A percentile compares a stretch with the other conserved stretches of the same genome.
Evolutionary conservation across 2,329 filamentous ascomycete species (phyloP).

Genomic region (Sporothrix pallida): DNA sequence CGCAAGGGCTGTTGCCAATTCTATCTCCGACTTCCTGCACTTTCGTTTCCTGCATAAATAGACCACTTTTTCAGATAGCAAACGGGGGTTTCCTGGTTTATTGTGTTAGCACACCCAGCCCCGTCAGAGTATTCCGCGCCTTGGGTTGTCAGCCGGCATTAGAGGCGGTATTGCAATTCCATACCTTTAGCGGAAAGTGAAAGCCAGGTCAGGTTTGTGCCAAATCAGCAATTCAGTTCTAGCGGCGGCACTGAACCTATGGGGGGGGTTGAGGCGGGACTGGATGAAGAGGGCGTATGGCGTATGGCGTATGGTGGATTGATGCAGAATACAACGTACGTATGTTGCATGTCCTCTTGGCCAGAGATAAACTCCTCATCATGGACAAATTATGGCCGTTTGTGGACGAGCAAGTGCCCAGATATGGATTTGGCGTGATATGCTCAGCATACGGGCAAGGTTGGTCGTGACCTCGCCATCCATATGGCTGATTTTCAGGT

Average conservation of each 20-base stretch:
- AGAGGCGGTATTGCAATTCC: not conserved
- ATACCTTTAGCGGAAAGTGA: not conserved
- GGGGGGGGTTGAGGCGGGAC: not conserved
- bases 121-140: not conserved
- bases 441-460: not conserved
- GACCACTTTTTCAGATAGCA: not conserved
- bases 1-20: not conserved
- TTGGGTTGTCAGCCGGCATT: slow-evolving; percentile 9
- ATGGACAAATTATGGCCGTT: not conserved
- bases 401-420: not conserved
- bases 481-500: slow-evolving; percentile 36
- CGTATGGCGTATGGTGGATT: not conserved
- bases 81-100: slow-evolving; percentile 1
- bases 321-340: not conserved
- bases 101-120: no score
- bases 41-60: not conserved
- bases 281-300: not conserved
- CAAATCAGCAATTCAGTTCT: slow-evolving; percentile 4
- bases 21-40: not conserved
- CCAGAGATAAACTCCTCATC: not conserved
- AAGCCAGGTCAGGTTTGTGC: not conserved
- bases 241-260: not conserved
- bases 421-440: not conserved
- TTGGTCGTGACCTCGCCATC: not conserved
- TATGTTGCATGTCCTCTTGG: not conserved